Evolutionary conservation across 805 yeast species (phyloP).

Genomic region (Candida andamanensis): DNA sequence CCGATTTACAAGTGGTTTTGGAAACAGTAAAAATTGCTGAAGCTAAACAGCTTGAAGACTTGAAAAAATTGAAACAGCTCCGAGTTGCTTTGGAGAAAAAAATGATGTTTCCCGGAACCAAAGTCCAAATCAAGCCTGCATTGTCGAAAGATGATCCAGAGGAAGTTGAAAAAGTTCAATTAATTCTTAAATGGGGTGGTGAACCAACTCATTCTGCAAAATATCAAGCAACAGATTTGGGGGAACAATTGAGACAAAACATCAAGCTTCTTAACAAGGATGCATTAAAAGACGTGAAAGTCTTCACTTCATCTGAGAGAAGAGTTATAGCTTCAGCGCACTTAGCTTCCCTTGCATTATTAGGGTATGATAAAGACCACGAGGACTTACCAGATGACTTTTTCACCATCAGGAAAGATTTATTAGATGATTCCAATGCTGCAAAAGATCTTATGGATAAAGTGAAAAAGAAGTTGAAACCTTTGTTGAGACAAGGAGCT

Average conservation of each 20-base stretch:
- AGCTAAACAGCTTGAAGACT: conserved; percentile 75
- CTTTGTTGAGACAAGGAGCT: conserved; percentile 88
- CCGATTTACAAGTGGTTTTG: conserved; percentile 79
- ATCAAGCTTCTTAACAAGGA: conserved; percentile 78
- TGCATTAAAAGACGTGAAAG: conserved; percentile 78
- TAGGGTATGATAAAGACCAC: conserved; percentile 54
- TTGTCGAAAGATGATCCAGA: conserved; percentile 52
- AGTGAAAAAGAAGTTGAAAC: conserved; percentile 93
- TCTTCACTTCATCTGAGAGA: conserved; percentile 89
- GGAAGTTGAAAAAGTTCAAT: conserved; percentile 89
- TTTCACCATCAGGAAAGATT: conserved; percentile 78
- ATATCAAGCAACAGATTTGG: conserved; percentile 90
- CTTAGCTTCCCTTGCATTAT: conserved; percentile 70
- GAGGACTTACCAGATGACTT: conserved; percentile 64
- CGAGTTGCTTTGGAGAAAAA: conserved; percentile 84
- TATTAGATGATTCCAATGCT: conserved; percentile 94
- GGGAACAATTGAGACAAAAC: conserved; percentile 93
- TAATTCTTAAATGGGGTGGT: conserved; percentile 98
- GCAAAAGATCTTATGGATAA: conserved; percentile 97
- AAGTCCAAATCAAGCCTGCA: conserved; percentile 91
- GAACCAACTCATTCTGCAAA: conserved; percentile 98
- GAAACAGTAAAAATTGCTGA: conserved; percentile 81
- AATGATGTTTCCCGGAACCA: conserved; percentile 89
- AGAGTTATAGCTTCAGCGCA: conserved; percentile 92
- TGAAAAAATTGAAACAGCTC: conserved; percentile 67